Evolutionary conservation across 805 yeast species (phyloP), one percentile per base, ranked within the genome.

Genomic region (Candida quercuum): DNA sequence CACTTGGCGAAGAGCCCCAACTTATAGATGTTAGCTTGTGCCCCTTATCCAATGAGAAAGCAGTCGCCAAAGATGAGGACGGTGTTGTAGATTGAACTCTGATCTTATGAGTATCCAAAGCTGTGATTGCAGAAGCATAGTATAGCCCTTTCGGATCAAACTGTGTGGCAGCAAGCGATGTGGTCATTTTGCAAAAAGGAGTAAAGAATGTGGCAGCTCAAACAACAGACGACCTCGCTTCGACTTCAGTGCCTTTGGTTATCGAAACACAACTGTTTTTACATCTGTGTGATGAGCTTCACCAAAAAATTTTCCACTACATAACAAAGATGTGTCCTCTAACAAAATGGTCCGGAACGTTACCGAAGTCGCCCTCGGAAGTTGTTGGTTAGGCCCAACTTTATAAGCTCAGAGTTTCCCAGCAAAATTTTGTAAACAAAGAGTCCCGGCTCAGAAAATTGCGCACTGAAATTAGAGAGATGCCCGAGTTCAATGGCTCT

Each of bases 31-130:
- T 67, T 26, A 75, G 63, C 47, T 66, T 64, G 27, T 66, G 58
- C 22, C 73, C 70, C 52, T 74, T 74, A 29, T 72, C 81, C 19
- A 81, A 61, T 12, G 68, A 65, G 49, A 73, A 72, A 16, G 75
- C 76, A 26, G 69, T 60, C 46, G 71, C 68, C 22, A 74, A 53
- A 6, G 43, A 37, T 6, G 65, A 55, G 24, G 64, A 48, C 13
- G 69, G 56, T 20, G 63, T 68, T 10, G 75, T 66, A 15, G 82
- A 69, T 51, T 78, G 81, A 3, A 83, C 84, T 39, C 79, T 68
- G 27, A 86, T 62, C 46, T 78, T 76, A 51, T 83, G 91, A 5
- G 78, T 67, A 56, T 85, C 91, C 41, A 86, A 69, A 2, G 86
- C 81, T 25, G 76, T 74, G 16, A 76, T 63, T 1, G 76, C 86